A percentile compares a stretch with the other conserved stretches of the same genome.
phyloP scores from a whole-genome alignment of 306 rosid species.

The Urtica urens region DNA sequence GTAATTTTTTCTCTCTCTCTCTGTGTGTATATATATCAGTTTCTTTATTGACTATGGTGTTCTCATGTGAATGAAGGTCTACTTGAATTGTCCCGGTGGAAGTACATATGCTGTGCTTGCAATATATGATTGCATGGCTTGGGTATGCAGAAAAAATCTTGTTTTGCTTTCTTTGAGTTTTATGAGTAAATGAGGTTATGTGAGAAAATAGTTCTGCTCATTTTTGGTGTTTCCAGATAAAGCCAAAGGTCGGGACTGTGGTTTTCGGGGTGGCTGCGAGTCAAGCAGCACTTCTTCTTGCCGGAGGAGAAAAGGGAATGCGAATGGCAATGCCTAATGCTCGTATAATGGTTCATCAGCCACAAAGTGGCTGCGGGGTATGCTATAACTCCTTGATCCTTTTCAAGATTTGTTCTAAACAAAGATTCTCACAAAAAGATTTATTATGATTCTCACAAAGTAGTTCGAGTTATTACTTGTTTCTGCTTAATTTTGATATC shows the following conservation, averaged over 20 bases:
- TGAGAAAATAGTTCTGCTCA: conserved; percentile 13
- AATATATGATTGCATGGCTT: conserved; percentile 98
- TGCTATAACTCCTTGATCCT: conserved; percentile 24
- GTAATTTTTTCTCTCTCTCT: conserved; percentile 29
- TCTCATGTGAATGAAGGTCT: conserved; percentile 42
- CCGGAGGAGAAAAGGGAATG: conserved; percentile 99
- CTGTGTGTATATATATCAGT: too few species aligned
- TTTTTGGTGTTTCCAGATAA: conserved; percentile 49
- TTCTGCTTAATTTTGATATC: conserved; percentile 16
- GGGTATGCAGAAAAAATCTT: conserved; percentile 43
- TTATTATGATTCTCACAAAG: too few species aligned
- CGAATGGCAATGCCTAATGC: conserved; percentile 96
- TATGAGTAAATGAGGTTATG: too few species aligned
- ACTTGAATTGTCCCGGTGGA: conserved; percentile 94
- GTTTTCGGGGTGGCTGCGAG: conserved; percentile 96
- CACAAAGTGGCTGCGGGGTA: conserved; percentile 94
- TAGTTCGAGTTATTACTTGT: too few species aligned
- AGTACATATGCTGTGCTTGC: conserved; percentile 86
- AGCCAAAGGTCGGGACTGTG: conserved; percentile 93
- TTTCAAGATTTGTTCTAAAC: too few species aligned
- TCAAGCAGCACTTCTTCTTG: conserved; percentile 96
- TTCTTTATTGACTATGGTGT: not conserved
- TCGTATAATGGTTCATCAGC: conserved; percentile 91
- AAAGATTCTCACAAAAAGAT: too few species aligned
- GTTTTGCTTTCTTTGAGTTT: too few species aligned